phyloP scores from a whole-genome alignment of 352 stramenopile species.

The Phytophthora multivora region DNA sequence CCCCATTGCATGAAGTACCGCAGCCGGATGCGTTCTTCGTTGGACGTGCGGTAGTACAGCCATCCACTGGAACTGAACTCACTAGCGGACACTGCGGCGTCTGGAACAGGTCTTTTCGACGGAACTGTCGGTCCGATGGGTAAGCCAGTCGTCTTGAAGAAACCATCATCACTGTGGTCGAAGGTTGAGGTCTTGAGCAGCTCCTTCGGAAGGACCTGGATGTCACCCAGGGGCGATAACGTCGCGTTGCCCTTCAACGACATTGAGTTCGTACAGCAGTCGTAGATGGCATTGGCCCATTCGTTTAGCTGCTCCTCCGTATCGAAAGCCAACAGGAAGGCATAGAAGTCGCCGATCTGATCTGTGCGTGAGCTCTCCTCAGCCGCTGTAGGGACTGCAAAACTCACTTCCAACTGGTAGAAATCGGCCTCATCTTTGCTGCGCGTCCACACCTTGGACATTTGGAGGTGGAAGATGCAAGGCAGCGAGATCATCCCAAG shows the following conservation, averaged over 20 bases:
- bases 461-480: slow-evolving; percentile 78
- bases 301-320: slow-evolving; percentile 70
- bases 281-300: slow-evolving; percentile 81
- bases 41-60: slow-evolving; percentile 86
- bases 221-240: slow-evolving; percentile 65
- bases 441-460: slow-evolving; percentile 80
- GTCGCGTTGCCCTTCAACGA: slow-evolving; percentile 73
- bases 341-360: slow-evolving; percentile 81
- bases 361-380: slow-evolving; percentile 65
- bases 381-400: slow-evolving; percentile 65
- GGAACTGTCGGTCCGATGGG: slow-evolving; percentile 22
- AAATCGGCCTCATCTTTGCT: slow-evolving; percentile 76
- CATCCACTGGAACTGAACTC: slow-evolving; percentile 81
- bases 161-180: slow-evolving; percentile 47
- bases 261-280: slow-evolving; percentile 90
- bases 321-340: slow-evolving; percentile 80
- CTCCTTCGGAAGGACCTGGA: slow-evolving; percentile 84
- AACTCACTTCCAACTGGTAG: slow-evolving; percentile 86
- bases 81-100: slow-evolving; percentile 18
- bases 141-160: slow-evolving; percentile 38
- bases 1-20: slow-evolving; percentile 90
- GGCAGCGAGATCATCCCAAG: slow-evolving; percentile 82
- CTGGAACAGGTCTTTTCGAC: slow-evolving; percentile 21
- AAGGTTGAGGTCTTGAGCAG: slow-evolving; percentile 86
- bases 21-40: slow-evolving; percentile 79